A percentile compares a stretch with the other conserved stretches of the same genome.
phyloP scores from a whole-genome alignment of 2,329 filamentous ascomycete species.

The Leptodontidium sp. region DNA sequence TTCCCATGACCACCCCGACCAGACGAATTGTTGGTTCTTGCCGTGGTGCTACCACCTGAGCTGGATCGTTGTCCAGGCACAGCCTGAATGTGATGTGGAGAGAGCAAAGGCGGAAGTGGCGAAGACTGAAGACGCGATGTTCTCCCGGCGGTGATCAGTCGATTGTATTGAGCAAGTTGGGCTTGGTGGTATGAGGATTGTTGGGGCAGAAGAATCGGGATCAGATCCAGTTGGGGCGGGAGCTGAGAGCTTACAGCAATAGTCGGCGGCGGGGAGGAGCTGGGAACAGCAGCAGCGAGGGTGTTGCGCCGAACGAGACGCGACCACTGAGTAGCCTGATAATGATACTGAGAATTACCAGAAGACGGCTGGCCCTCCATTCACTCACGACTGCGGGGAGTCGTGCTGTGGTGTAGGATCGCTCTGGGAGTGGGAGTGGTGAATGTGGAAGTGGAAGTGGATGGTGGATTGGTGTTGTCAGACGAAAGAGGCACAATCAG shows the following conservation, averaged over 20 bases:
- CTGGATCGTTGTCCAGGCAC: slow-evolving; percentile 59
- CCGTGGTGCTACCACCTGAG: slow-evolving; percentile 55
- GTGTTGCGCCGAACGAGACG: slow-evolving; percentile 48
- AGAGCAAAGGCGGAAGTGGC: slow-evolving; percentile 63
- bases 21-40: slow-evolving; percentile 56
- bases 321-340: slow-evolving; percentile 48
- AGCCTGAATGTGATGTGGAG: slow-evolving; percentile 63
- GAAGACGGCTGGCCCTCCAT: slow-evolving; percentile 48
- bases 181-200: slow-evolving; percentile 67
- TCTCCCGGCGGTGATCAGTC: slow-evolving; percentile 63
- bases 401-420: slow-evolving; percentile 30
- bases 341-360: slow-evolving; percentile 48
- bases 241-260: slow-evolving; percentile 42
- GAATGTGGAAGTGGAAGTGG: not conserved
- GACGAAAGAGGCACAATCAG: slow-evolving; percentile 21
- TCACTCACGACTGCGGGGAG: slow-evolving; percentile 41
- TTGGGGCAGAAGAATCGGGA: slow-evolving; percentile 65
- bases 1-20: slow-evolving; percentile 62
- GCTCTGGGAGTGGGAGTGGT: slow-evolving; percentile 13
- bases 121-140: slow-evolving; percentile 62
- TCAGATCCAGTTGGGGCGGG: slow-evolving; percentile 59
- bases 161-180: slow-evolving; percentile 71
- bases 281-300: slow-evolving; percentile 39
- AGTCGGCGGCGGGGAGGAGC: slow-evolving; percentile 40
- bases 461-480: slow-evolving; percentile 8